Evolutionary conservation across 306 rosid genomes (phyloP).

Genomic region (Geum urbanum): DNA sequence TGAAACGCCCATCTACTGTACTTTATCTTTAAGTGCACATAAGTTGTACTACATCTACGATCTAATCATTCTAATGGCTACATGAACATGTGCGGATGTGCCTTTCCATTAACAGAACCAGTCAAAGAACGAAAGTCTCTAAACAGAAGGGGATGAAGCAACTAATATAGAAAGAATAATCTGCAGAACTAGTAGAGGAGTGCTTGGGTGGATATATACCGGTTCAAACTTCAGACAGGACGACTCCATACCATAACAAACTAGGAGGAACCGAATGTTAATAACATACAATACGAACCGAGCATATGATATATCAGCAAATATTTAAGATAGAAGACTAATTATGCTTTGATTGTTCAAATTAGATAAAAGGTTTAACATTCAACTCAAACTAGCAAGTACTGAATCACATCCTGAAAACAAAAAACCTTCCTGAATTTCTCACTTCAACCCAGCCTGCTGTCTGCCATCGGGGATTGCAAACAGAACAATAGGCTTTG

Average conservation of each 20-base stretch:
- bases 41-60: neutral
- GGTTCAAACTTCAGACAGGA: neutral
- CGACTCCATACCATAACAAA: neutral
- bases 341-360: neutral
- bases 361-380: neutral
- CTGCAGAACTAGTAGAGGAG: neutral
- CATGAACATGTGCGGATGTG: neutral
- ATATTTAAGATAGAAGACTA: neutral
- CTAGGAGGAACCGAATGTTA: neutral
- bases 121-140: neutral
- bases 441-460: conserved; percentile 48
- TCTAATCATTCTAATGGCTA: too few relatives aligned
- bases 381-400: neutral
- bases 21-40: neutral
- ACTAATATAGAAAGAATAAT: neutral
- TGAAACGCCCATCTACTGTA: neutral
- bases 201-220: neutral
- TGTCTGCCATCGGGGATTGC: conserved; percentile 91
- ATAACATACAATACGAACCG: too few relatives aligned
- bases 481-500: conserved; percentile 63
- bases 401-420: neutral
- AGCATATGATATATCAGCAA: neutral
- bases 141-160: neutral
- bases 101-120: neutral
- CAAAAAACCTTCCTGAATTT: neutral